Evolutionary conservation across 352 stramenopile species (phyloP).

Genomic region (Globisporangium paddicum): DNA sequence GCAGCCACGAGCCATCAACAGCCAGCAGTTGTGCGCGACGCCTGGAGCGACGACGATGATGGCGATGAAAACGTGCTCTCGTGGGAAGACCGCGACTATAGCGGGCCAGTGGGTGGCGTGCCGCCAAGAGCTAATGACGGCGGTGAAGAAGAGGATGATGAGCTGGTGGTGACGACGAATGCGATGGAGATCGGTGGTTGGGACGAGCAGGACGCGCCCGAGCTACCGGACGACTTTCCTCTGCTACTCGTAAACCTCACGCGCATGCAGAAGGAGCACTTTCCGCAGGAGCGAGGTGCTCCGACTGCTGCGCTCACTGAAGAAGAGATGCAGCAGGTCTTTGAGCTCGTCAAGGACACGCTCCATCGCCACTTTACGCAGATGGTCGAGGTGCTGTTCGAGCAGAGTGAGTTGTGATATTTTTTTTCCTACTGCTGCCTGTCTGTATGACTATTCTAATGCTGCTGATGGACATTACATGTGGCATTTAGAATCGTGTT

Average conservation of each 20-base stretch:
- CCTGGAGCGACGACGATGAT: background rate
- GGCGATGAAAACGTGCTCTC: conserved; percentile 14
- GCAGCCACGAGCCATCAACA: background rate
- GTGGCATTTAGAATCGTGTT: conserved; percentile 37
- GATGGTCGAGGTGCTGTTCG: conserved; percentile 61
- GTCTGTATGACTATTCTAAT: background rate
- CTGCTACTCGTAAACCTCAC: conserved; percentile 66
- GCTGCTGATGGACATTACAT: background rate
- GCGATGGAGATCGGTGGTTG: conserved; percentile 27
- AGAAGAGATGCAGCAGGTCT: conserved; percentile 32
- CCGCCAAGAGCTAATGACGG: background rate
- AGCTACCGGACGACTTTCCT: conserved; percentile 65
- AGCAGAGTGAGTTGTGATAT: conserved; percentile 45
- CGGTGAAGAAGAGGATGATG: background rate
- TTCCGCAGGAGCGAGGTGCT: conserved; percentile 17
- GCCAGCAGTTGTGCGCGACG: background rate
- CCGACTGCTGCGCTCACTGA: background rate
- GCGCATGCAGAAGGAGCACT: conserved; percentile 47
- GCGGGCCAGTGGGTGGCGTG: background rate
- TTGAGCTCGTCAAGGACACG: conserved; percentile 41
- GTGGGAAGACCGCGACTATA: conserved; percentile 43
- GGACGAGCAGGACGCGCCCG: conserved; percentile 27
- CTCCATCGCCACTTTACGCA: conserved; percentile 52
- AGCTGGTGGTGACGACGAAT: background rate
- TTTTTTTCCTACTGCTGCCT: background rate